Evolutionary conservation across 441 rosid species (phyloP).

Genomic region (Pelargonium cotyledonis): DNA sequence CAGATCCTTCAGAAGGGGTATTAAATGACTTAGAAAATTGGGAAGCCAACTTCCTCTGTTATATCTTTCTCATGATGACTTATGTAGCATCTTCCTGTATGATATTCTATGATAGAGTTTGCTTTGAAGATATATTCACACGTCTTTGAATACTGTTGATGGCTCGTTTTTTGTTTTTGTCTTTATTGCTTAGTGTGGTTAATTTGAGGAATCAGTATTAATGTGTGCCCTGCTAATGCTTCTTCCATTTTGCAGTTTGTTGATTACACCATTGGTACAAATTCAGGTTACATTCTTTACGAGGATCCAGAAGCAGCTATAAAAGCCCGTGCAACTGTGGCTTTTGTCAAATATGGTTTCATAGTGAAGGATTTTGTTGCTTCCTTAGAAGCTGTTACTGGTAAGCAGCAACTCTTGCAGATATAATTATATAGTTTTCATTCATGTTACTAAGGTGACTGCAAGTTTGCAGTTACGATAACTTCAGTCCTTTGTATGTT

Average conservation of each 20-base stretch:
- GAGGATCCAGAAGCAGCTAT: constrained; percentile 36
- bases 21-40: not conserved
- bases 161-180: constrained; percentile 1
- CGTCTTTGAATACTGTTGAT: not conserved
- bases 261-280: constrained; percentile 34
- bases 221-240: constrained; percentile 1
- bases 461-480: no score
- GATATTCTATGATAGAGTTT: not conserved
- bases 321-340: constrained; percentile 40
- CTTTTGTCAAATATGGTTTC: constrained; percentile 34
- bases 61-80: not conserved
- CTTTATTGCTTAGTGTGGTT: not conserved
- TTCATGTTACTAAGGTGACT: not conserved
- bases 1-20: not conserved
- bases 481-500: no score
- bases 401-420: constrained; percentile 20
- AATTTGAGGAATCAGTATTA: not conserved
- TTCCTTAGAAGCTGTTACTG: constrained; percentile 37
- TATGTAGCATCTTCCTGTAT: not conserved
- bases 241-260: constrained; percentile 27
- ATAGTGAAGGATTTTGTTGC: constrained; percentile 31
- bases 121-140: not conserved
- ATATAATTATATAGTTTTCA: not conserved
- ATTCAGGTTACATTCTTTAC: constrained; percentile 39
- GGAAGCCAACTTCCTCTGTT: not conserved